Conservation (phyloP, 495 filamentous ascomycete species). For the Pseudotulostoma volvatum region DNA sequence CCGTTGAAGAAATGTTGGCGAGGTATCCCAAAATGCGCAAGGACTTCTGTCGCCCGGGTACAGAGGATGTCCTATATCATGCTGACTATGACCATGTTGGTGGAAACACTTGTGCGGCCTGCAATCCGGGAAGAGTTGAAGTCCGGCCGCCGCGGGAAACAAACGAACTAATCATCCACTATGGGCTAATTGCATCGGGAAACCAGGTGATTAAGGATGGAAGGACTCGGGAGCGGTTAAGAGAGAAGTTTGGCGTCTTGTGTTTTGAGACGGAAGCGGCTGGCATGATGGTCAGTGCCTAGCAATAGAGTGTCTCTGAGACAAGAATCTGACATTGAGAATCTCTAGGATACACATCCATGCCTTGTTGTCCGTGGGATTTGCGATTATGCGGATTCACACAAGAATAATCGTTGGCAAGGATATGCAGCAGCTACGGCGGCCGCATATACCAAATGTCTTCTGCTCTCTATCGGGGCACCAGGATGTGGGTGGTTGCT, state of each 20-base stretch:
- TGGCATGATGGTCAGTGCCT: no score
- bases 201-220: slow-evolving; percentile 14
- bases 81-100: background rate
- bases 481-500: no score
- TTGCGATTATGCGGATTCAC: slow-evolving; percentile 16
- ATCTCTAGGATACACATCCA: background rate
- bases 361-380: slow-evolving; percentile 14
- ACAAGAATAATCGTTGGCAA: slow-evolving; percentile 15
- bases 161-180: slow-evolving; percentile 10
- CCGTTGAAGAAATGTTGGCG: background rate
- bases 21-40: background rate
- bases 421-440: slow-evolving; percentile 14
- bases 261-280: slow-evolving; percentile 6
- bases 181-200: slow-evolving; percentile 14
- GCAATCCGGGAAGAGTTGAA: background rate
- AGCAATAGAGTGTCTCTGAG: no score
- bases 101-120: background rate
- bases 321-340: no score
- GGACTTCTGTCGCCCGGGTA: background rate
- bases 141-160: slow-evolving; percentile 1
- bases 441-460: slow-evolving; percentile 6
- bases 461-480: no score
- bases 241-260: slow-evolving; percentile 1
- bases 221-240: slow-evolving; percentile 2
- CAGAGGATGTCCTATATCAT: background rate